Evolutionary conservation across 305 asterid species (phyloP), one percentile per base, ranked within the genome.

Genomic region (Solanum aculeatissimum): DNA sequence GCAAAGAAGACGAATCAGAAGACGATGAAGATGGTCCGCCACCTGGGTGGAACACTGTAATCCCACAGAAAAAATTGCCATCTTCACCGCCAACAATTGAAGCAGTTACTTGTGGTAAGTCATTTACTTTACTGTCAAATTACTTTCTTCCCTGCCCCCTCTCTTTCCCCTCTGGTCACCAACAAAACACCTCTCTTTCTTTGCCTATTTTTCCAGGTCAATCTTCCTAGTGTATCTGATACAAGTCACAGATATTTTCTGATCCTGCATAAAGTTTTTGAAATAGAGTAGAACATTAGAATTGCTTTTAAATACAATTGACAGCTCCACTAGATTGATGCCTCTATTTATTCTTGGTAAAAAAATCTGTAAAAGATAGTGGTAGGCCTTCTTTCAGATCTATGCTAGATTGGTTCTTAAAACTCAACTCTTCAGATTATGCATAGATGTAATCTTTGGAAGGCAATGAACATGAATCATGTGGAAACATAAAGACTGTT

Each of bases 1-100:
- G 86, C 89, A 86, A 88, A 81, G 89, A 88, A 83, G 91, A 88
- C n/a, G 86, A 84, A 47, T 85, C 81, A 2, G 92, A 92, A 25
- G 97, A 89, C 2, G 91, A 91, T 35, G 95, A 91, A 35, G 95
- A 90, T 84, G 95, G 97, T 47, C 98, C 97, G 1, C 97, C 98
- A 65, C 95, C 95, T 13, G 97, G 96, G 75, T 91, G 94, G 98
- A 90, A 89, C 74, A 69, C 89, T n/a, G 29, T 68, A 29, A 65
- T 57, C 55, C 62, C 83, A 43, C 58, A 53, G 78, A 75, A 72
- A 80, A 54, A 42, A 29, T 57, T 57, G 49, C 85, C 83, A 42
- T 71, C 86, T 21, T 83, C 77, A 83, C 65, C 79, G 7, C 89
- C 63, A 72, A 45, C 53, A 15, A 63, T 84, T 69, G 82, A 63